Evolutionary conservation across 805 yeast genomes (phyloP), one percentile per base, ranked within the genome.

Genomic region (Candida germanica): DNA sequence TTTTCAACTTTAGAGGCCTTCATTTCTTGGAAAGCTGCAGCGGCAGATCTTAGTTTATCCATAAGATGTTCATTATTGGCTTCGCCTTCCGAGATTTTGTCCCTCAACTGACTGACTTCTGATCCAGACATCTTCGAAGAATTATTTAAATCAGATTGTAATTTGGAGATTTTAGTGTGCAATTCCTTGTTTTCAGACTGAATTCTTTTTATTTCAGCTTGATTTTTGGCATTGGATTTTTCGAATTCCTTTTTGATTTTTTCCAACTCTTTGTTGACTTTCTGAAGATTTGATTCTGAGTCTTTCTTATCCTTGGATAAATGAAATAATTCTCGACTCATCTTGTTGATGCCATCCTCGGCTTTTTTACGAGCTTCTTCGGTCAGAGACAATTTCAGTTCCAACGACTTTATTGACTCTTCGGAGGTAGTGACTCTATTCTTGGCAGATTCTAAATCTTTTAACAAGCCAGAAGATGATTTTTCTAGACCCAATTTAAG

Each of bases 271-370:
- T 66, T 73, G 38, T 77, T 74, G 29, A 71, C 41, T 4, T 46
- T 49, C 26, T 66, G 69, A 11, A 75, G 56, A 6, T 58, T 56
- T 17, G 64, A 63, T 29, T 73, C 79, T 5, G 71, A 49, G 0
- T 73, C 71, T 2, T 73, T 77, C 39, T 80, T 80, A 22, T 77
- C 78, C 37, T 75, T 77, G 0, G 79, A 71, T 28, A 87, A 63
- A 31, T 73, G 73, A 56, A 87, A 75, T 20, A 89, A 63, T 45
- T 89, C 98, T 26, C 91, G 67, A 36, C 82, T 83, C 95, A 89
- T 85, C 48, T 87, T 88, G 53, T 88, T 88, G 34, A 89, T 81
- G 3, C 95, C 97, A 40, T 78, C 81, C 50, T 89, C 96, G 1
- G 91, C 84, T 44, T 75, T 80, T 17, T 69, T 68, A 47, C 78